Evolutionary conservation across 495 filamentous ascomycete genomes (phyloP), one percentile per base, ranked within the genome.

Genomic region (Rhypophila decipiens): DNA sequence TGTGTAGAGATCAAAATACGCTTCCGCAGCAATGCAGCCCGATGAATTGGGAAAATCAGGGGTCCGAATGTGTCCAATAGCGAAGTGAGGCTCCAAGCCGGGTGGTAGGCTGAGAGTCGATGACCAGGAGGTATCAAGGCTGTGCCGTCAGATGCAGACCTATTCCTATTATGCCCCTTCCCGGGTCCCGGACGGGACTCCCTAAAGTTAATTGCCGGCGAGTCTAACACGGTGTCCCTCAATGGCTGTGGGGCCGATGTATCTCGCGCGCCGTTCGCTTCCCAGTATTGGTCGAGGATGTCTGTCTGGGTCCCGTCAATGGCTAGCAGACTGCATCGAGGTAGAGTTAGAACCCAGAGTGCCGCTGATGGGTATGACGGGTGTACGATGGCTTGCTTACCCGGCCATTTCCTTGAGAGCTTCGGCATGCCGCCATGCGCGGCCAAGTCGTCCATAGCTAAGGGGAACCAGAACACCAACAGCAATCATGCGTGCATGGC

Each of bases 401-500:
- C 68, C 70, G 17, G 89, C 86, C 57, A 98, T 72, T 15, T 80
- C 72, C 68, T 87, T 85, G 46, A 98, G 62, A 9, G 74, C 76
- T 21, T 83, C 75, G 15, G 89, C 91, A 67, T 95, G 88, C 54
- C 82, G 80, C 93, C 93, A 98, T 54, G 83, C 84, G 56, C 89
- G 82, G 9, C 93, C 93, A 21, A 96, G 72, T 42, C 90, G 79
- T 18, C 91, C 90, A 61, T 87, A 86, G 61, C 83, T 91, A 43
- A 95, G 66, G 1, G 88, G 88, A 9, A 96, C 89, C 49, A 98
- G 68, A 18, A 86, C 80, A 13, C 93, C 93, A 18, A 96, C 88
- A 13, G 90, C 86, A 44, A 96, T 82, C 82, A 96, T 96, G 49
- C 84, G 76, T 41, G 93, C 93, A 76, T 94, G 90, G 46, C 93